phyloP scores from a whole-genome alignment of 257 asterid species.

The Handroanthus guayacan region DNA sequence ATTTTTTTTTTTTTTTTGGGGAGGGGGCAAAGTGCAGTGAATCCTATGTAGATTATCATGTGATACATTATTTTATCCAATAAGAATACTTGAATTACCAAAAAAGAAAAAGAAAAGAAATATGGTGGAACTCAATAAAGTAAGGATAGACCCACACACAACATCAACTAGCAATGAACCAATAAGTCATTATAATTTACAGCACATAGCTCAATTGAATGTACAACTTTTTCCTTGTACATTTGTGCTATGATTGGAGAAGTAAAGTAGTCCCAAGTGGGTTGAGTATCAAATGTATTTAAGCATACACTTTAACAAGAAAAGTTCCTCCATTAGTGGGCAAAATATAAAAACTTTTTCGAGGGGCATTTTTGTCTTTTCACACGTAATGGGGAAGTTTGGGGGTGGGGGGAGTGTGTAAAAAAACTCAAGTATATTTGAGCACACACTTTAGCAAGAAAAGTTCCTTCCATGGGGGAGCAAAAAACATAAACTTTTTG shows the following conservation, averaged over 20 bases:
- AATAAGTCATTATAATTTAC: constrained; percentile 23
- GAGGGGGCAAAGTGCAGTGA: too few relatives aligned
- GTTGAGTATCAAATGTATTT: background rate
- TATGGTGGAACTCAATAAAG: background rate
- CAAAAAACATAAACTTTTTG: background rate
- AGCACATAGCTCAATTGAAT: constrained; percentile 16
- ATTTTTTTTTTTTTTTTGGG: too few relatives aligned
- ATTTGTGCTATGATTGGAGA: constrained; percentile 30
- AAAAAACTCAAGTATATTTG: background rate
- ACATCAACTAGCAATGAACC: constrained; percentile 7
- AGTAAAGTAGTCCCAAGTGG: constrained; percentile 29
- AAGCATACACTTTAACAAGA: constrained; percentile 1
- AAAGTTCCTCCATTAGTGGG: background rate
- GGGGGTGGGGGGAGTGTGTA: too few relatives aligned
- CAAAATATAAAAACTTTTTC: background rate
- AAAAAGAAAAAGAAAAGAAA: too few relatives aligned
- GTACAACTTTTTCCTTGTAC: background rate
- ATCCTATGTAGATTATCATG: too few relatives aligned
- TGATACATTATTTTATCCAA: too few relatives aligned
- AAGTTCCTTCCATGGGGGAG: background rate
- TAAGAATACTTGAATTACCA: too few relatives aligned
- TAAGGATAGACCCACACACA: background rate
- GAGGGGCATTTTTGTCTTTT: background rate
- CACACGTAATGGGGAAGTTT: background rate
- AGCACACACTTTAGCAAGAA: constrained; percentile 13